phyloP scores from a whole-genome alignment of 768 basidiomycete genomes.

The Fibroporia radiculosa region DNA sequence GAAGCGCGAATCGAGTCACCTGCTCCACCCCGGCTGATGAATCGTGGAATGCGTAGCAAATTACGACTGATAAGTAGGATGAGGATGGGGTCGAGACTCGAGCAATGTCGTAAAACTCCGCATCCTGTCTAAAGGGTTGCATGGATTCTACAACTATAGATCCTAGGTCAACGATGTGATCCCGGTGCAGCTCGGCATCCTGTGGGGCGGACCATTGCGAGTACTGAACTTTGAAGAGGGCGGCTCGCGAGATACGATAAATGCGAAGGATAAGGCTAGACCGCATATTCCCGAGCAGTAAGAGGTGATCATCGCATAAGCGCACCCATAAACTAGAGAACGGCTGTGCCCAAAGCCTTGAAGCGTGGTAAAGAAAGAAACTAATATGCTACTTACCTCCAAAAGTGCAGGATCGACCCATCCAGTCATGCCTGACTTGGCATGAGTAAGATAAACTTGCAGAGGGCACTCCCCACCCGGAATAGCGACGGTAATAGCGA shows the following conservation, averaged over 20 bases:
- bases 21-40: conserved; percentile 10
- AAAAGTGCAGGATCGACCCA: conserved; percentile 17
- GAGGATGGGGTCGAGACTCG: conserved; percentile 12
- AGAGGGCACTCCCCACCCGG: conserved; percentile 12
- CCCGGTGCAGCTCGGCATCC: background rate
- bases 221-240: background rate
- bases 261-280: conserved; percentile 23
- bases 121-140: conserved; percentile 11
- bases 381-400: conserved; percentile 16
- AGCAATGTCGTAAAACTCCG: conserved; percentile 14
- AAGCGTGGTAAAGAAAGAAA: too few relatives aligned
- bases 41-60: conserved; percentile 12
- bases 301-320: conserved; percentile 23
- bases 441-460: conserved; percentile 16
- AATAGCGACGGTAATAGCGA: background rate
- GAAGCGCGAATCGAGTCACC: conserved; percentile 12
- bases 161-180: conserved; percentile 12
- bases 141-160: conserved; percentile 11
- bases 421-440: conserved; percentile 9
- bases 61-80: conserved; percentile 13
- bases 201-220: background rate
- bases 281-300: conserved; percentile 24
- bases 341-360: conserved; percentile 15
- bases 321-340: conserved; percentile 27
- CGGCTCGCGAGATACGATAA: conserved; percentile 11